Evolutionary conservation across 2,329 filamentous ascomycete genomes (phyloP).

Genomic region (Trichoderma atroviride): DNA sequence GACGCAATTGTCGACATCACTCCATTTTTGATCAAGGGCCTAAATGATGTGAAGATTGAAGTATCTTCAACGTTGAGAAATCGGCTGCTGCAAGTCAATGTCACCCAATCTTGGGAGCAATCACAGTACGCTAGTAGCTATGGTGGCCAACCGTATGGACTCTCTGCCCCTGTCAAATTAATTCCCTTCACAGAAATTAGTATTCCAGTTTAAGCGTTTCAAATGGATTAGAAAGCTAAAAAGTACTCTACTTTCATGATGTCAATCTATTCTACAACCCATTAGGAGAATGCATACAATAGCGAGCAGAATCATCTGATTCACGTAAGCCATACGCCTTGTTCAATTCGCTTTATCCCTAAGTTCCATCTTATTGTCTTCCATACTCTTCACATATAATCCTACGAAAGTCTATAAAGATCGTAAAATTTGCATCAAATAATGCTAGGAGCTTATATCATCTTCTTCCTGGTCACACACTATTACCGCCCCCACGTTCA

Average conservation of each 20-base stretch:
- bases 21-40: neutral
- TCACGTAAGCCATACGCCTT: too few species aligned
- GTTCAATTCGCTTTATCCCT: too few species aligned
- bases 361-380: too few species aligned
- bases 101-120: conserved; percentile 16
- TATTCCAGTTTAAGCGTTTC: neutral
- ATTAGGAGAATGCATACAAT: too few species aligned
- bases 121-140: neutral
- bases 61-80: conserved; percentile 11
- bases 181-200: conserved; percentile 5
- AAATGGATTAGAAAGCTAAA: neutral
- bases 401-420: too few species aligned
- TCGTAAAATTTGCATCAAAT: too few species aligned
- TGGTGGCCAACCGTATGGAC: conserved; percentile 9
- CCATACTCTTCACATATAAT: too few species aligned
- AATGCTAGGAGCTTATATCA: too few species aligned
- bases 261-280: neutral
- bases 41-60: conserved; percentile 2
- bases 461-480: too few species aligned
- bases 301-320: too few species aligned
- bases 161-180: neutral
- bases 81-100: conserved; percentile 8
- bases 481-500: too few species aligned
- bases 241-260: too few species aligned
- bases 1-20: conserved; percentile 11